Base-by-base conservation (phyloP, 1,284 basidiomycete genomes). In the Trichosporon faecale region DNA sequence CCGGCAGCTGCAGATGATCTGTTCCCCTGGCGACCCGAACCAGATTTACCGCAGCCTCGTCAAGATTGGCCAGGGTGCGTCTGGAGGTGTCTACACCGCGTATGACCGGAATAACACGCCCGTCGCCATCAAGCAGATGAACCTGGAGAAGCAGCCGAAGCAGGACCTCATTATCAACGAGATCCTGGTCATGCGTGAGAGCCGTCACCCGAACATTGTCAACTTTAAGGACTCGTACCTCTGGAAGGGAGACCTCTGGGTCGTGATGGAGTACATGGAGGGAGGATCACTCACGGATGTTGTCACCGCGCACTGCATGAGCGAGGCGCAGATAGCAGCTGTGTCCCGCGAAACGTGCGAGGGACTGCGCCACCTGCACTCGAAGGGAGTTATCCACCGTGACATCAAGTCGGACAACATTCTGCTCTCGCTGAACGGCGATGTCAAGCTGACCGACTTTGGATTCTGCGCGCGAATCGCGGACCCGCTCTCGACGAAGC, bases 181-280 rank as follows among this genome's bases (percentile, higher is more conserved):
- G 84, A 98, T 99, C 75, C 89, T 98, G 75, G 95, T 98, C 80
- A 98, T 99, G 96, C 92, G 94, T 60, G 91, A 95, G 64, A 95
- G 93, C 18, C 88, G 92, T 44, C 96, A 99, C 82, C 92, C 93
- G 21, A 99, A 99, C 83, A 98, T 99, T 77, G 97, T 99, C 86
- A 99, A 98, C 84, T 99, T 94, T 84, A 98, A 98, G 79, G 97
- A 99, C 84, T 97, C 95, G 16, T 99, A 98, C 88, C 85, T 99
- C 52, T 89, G 95, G 86, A 94, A 94, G 86, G 98, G 97, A 80
- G 96, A 98, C 81, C 88, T 99, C 2, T 99, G 97, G 97, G 96
- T 98, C 65, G 94, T 99, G 70, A 99, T 98, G 95, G 95, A 99
- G 86, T 99, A 97, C 85, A 98, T 99, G 96, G 95, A 98, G 85